Evolutionary conservation across 176 grass and related monocot genomes (phyloP), one percentile per base, ranked within the genome.

Genomic region (Chloris gayana): DNA sequence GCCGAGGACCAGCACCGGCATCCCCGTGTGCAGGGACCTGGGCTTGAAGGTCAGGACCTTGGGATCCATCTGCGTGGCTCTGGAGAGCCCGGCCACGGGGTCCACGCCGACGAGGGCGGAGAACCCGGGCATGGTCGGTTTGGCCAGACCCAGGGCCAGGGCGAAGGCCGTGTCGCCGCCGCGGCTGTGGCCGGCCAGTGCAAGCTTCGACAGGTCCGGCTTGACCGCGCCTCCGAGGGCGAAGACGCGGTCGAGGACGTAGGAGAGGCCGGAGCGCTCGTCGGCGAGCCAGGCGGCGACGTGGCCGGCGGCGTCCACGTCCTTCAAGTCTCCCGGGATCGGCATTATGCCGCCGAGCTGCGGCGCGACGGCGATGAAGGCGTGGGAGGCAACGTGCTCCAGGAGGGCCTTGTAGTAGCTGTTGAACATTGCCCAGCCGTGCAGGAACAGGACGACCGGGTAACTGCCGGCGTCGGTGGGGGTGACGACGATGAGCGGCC

Each of bases 41-140:
- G 62, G 44, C 44, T 18, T 11, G 31, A 11, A 30, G 2, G 32
- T 69, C 47, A 80, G 64, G 14, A 80, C n/a, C 47, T 57, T 22
- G 17, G 77, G 77, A 14, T 47, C 14, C 42, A 47, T 0, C 24
- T 71, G 69, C 42, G 7, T 0, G 9, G 1, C 0, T 21, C 10
- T 41, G 66, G 9, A 30, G 25, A 71, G 2, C 35, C 50, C 78
- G 34, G 78, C 78, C 14, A 80, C 78, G 0, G 65, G 78, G 49
- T 80, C 78, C n/a, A 80, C 50, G 34, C 78, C 78, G 49, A 80
- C 31, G 7, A 80, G 78, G 14, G 78, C 65, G 10, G 78, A 80
- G 65, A 70, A 80, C 32, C 69, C 54, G 63, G 22, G 15, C 9
- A 21, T 38, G 0, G 19, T 3, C 18, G 42, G 0, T 10, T 7